These are phyloP conservation scores for Aspergillus viridinutans DNA, from an alignment of 2,329 filamentous ascomycete species.

Conservation along the genomic window DNA sequence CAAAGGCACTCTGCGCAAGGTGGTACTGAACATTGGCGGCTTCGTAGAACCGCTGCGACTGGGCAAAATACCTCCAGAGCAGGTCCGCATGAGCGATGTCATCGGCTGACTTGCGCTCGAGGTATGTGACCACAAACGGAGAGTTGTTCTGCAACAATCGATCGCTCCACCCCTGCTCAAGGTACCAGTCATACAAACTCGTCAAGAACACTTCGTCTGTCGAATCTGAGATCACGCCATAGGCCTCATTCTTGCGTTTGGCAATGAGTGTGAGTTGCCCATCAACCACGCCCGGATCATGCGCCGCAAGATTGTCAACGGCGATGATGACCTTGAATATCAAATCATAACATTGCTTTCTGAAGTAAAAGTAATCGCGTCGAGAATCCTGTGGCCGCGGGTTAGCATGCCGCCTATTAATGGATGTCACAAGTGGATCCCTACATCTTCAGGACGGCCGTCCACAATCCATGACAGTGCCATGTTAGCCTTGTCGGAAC, in stretches of 20 bases:
- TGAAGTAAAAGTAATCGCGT: slow-evolving; percentile 61
- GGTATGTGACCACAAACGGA: slow-evolving; percentile 78
- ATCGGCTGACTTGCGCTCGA: slow-evolving; percentile 68
- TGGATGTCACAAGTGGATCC: slow-evolving; percentile 6
- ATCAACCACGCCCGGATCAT: slow-evolving; percentile 69
- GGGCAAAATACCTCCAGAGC: slow-evolving; percentile 87
- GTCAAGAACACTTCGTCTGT: slow-evolving; percentile 93
- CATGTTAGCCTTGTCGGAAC: slow-evolving; percentile 80
- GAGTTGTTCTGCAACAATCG: slow-evolving; percentile 81
- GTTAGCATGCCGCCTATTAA: slow-evolving; percentile 11
- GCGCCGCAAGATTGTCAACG: slow-evolving; percentile 67
- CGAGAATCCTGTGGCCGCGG: slow-evolving; percentile 58
- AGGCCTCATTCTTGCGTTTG: slow-evolving; percentile 80
- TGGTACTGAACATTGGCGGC: slow-evolving; percentile 82
- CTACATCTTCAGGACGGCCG: slow-evolving; percentile 60
- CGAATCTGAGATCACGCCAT: slow-evolving; percentile 81
- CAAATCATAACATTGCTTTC: slow-evolving; percentile 79
- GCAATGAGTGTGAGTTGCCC: slow-evolving; percentile 71
- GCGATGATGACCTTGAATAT: slow-evolving; percentile 75
- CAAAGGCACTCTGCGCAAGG: slow-evolving; percentile 78
- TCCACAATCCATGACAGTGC: slow-evolving; percentile 86
- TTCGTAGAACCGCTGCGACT: slow-evolving; percentile 76
- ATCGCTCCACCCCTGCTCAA: slow-evolving; percentile 76
- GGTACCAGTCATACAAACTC: slow-evolving; percentile 97
- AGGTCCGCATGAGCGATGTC: slow-evolving; percentile 80